Evolutionary conservation across 2,329 filamentous ascomycete species (phyloP), one percentile per base, ranked within the genome.

Genomic region (Eurotiales sp.): DNA sequence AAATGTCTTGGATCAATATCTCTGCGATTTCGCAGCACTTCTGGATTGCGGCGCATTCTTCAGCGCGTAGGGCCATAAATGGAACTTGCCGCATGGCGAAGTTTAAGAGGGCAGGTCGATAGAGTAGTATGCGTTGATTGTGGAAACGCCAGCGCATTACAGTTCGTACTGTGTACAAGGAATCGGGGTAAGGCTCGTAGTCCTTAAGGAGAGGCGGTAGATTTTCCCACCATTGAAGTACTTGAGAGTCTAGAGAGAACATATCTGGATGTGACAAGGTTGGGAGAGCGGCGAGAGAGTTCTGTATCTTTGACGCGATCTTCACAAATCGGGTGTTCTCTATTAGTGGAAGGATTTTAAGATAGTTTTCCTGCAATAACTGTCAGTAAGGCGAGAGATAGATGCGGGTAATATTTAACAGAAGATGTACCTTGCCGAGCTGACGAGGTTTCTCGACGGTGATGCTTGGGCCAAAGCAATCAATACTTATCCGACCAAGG

Each of bases 101-200:
- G 69, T 81, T 85, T 5, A 91, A 77, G 1, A 92, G 75, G 0
- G 86, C 83, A 0, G 87, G 87, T 2, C 88, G 78, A 65, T 90
- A 85, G 19, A 91, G 79, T 1, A 91, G 78, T 69, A 90, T 86
- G 42, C 87, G 84, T 42, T 90, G 78, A 59, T 89, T 90, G 63
- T 88, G 84, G 64, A 88, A 91, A 12, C 87, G 80, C 88, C 87
- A 91, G 66, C 88, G 87, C 84, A 90, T 89, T 59, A 90, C 80
- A 56, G 83, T 83, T 46, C 87, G 79, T 1, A 85, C 82, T 44
- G 86, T 85, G 56, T 82, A 83, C 15, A 90, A 78, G 2, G 85
- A 82, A 58, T 88, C 84, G 0, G 85, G 83, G 62, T 85, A 88
- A 8, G 84, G 81, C 51, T 89, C 83, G 10, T 74, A 80, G 17